These are phyloP conservation scores for Colletotrichum simmondsii DNA, from an alignment of 2,329 filamentous ascomycete species.

Conservation along the genomic window DNA sequence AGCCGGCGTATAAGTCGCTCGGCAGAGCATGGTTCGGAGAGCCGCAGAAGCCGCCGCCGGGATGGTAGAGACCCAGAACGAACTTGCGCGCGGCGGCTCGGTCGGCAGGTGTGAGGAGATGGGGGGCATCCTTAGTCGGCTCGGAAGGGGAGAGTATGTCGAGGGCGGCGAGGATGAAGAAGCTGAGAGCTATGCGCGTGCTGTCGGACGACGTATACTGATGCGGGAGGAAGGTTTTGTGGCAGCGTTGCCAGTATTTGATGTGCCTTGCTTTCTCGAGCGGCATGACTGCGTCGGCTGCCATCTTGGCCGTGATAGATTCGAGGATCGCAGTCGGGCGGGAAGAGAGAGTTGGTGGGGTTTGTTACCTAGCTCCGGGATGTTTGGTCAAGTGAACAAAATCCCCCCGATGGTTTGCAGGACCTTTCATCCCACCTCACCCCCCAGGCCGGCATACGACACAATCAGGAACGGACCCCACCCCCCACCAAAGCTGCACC, in stretches of 20 bases:
- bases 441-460: neutral
- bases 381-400: neutral
- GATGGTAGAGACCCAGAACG: constrained; percentile 89
- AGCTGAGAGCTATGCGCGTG: constrained; percentile 88
- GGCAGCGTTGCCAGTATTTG: constrained; percentile 92
- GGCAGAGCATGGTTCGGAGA: constrained; percentile 76
- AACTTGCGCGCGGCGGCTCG: constrained; percentile 69
- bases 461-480: constrained; percentile 1
- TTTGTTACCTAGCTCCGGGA: neutral
- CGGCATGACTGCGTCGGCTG: constrained; percentile 39
- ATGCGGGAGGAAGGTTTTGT: constrained; percentile 82
- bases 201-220: constrained; percentile 91
- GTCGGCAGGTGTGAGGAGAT: constrained; percentile 57
- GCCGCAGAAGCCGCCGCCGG: constrained; percentile 87
- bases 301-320: constrained; percentile 31
- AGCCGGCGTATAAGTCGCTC: constrained; percentile 38
- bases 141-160: constrained; percentile 77
- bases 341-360: neutral
- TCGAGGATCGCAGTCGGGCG: neutral
- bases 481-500: constrained; percentile 12
- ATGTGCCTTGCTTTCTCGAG: constrained; percentile 77
- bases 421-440: neutral
- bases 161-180: constrained; percentile 87
- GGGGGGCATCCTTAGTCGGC: constrained; percentile 48
- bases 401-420: neutral